Evolutionary conservation across 2,329 filamentous ascomycete species (phyloP).

Genomic region (Colletotrichum siamense): DNA sequence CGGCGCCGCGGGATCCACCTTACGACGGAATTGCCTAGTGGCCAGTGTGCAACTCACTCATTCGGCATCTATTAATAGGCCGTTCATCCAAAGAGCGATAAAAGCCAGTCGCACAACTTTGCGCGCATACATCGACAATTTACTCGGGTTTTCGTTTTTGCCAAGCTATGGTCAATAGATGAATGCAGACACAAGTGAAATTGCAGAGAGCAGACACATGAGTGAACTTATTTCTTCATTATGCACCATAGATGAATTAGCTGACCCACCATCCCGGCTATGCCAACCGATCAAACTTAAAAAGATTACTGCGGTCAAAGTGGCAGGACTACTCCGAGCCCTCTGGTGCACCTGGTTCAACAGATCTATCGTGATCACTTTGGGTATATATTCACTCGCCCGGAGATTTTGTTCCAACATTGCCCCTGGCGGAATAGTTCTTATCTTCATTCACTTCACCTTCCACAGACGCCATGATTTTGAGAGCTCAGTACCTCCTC

Average conservation of each 20-base stretch:
- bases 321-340: not conserved
- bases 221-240: not conserved
- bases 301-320: not conserved
- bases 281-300: not conserved
- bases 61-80: not conserved
- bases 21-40: not conserved
- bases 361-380: not conserved
- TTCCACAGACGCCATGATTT: not conserved
- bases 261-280: not conserved
- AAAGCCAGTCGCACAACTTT: not conserved
- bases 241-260: not conserved
- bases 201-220: not conserved
- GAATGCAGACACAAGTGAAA: not conserved
- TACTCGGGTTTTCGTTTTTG: not conserved
- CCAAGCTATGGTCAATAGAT: not conserved
- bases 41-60: not conserved
- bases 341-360: not conserved
- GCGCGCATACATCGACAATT: not conserved
- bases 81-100: not conserved
- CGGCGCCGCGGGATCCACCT: not conserved
- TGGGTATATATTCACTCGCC: not conserved
- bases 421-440: rapidly evolving
- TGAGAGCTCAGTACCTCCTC: not conserved
- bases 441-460: not conserved
- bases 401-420: not conserved